Base-by-base conservation (phyloP, 108 stramenopile species). In the Craspedostauros australis region DNA sequence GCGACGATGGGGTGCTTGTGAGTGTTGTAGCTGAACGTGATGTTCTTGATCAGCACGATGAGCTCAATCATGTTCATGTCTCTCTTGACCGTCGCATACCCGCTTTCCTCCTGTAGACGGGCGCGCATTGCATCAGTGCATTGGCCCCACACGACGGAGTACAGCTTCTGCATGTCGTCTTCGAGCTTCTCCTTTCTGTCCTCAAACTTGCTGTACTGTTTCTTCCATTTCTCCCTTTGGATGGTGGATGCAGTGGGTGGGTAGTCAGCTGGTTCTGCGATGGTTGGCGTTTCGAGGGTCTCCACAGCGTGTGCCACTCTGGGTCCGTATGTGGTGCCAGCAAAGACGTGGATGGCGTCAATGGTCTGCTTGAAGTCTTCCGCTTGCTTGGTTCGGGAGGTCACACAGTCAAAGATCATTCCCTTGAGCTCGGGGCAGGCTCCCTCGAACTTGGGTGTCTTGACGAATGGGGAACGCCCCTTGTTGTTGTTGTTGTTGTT, bases 91-190 rank as follows among this genome's bases (percentile, higher is more conserved):
- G 27, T 12, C 8, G 24, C 15, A 21, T 18, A 62, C 5, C 12
- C 19, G 5, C 4, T 11, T 11, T 28, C 19, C 9, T 25, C 31
- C 15, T 62, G 20, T 4, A 62, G 12, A 18, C 41, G 20, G 9
- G 25, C 16, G 16, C 24, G 16, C 36, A 54, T 5, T 40, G 28
- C 7, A 25, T 50, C 50, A n/a, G 60, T 62, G 21, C 60, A 62
- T 29, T 62, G 60, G 12, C 60, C 60, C 38, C 23, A 7, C 3
- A 62, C n/a, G 5, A 62, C 15, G 24, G 20, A 5, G 24, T 24
- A 48, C 24, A 48, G 46, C 11, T 43, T 43, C n/a, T n/a, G n/a
- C n/a, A n/a, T n/a, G n/a, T n/a, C n/a, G n/a, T n/a, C n/a, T n/a
- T n/a, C n/a, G n/a, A n/a, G n/a, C n/a, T n/a, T n/a, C n/a, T n/a